phyloP scores from a whole-genome alignment of 2,329 filamentous ascomycete genomes.

The Spiromastix sp. region DNA sequence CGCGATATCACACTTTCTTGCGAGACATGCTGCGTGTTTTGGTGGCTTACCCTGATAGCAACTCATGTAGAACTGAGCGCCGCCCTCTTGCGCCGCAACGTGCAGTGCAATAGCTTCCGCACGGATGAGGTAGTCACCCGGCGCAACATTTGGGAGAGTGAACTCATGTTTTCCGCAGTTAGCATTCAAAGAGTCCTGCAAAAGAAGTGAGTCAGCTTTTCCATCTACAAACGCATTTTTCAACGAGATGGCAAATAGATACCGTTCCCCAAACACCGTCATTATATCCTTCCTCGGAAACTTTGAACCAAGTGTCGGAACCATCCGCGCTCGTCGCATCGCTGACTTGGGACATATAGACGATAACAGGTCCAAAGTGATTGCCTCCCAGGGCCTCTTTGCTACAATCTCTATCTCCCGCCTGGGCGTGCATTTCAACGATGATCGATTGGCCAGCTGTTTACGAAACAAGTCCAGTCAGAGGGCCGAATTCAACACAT shows the following conservation, averaged over 20 bases:
- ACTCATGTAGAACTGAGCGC: slow-evolving; percentile 37
- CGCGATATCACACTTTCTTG: too few species aligned
- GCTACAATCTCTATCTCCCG: slow-evolving; percentile 25
- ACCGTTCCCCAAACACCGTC: slow-evolving; percentile 7
- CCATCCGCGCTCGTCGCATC: slow-evolving; percentile 9
- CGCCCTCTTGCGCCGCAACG: slow-evolving; percentile 27
- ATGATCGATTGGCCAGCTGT: slow-evolving; percentile 1
- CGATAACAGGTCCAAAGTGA: slow-evolving; percentile 44
- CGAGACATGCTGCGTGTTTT: too few species aligned
- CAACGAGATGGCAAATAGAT: too few species aligned
- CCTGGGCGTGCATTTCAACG: slow-evolving; percentile 3
- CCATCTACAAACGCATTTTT: slow-evolving; percentile 5
- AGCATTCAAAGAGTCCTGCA: slow-evolving; percentile 5
- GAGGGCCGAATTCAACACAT: background rate
- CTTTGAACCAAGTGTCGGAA: slow-evolving; percentile 8
- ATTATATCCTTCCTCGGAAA: slow-evolving; percentile 23
- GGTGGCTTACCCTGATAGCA: slow-evolving; percentile 2
- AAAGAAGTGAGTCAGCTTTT: slow-evolving; percentile 1
- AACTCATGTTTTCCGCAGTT: slow-evolving; percentile 14
- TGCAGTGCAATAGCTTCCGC: slow-evolving; percentile 41
- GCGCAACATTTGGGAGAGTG: slow-evolving; percentile 33
- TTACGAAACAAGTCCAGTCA: background rate
- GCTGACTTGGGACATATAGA: slow-evolving; percentile 13
- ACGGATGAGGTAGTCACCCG: slow-evolving; percentile 38
- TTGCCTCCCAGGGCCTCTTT: slow-evolving; percentile 46